phyloP scores from a whole-genome alignment of 306 rosid genomes.

The Fagus sylvatica region DNA sequence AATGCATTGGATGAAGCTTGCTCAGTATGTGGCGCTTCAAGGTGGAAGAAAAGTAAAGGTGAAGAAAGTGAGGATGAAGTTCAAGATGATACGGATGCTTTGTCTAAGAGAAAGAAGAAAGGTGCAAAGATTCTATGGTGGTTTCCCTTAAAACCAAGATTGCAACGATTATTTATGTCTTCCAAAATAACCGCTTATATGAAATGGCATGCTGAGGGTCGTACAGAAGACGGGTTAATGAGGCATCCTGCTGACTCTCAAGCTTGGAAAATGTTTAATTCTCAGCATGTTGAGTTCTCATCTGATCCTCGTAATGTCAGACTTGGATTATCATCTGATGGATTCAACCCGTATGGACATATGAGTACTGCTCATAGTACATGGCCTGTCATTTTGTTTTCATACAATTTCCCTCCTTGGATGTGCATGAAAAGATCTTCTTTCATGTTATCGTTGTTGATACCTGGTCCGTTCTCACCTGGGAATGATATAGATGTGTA shows the following conservation, averaged over 20 bases:
- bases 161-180: not conserved
- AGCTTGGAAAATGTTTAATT: constrained; percentile 3
- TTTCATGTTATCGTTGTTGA: not conserved
- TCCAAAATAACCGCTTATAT: not conserved
- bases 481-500: not conserved
- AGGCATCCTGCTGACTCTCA: not conserved
- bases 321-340: not conserved
- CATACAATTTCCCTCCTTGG: not conserved
- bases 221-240: not conserved
- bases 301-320: not conserved
- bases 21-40: too few relatives aligned
- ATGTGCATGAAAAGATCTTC: not conserved
- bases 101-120: too few relatives aligned
- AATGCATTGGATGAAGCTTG: too few relatives aligned
- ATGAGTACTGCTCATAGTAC: constrained; percentile 1
- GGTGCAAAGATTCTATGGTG: too few relatives aligned
- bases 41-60: too few relatives aligned
- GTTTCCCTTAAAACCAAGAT: too few relatives aligned
- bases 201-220: constrained; percentile 9
- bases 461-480: not conserved
- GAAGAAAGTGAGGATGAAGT: too few relatives aligned
- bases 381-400: not conserved
- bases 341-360: not conserved
- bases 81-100: too few relatives aligned
- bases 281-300: not conserved